Conservation (phyloP, 257 asterid species). For the Mitragyna speciosa region DNA sequence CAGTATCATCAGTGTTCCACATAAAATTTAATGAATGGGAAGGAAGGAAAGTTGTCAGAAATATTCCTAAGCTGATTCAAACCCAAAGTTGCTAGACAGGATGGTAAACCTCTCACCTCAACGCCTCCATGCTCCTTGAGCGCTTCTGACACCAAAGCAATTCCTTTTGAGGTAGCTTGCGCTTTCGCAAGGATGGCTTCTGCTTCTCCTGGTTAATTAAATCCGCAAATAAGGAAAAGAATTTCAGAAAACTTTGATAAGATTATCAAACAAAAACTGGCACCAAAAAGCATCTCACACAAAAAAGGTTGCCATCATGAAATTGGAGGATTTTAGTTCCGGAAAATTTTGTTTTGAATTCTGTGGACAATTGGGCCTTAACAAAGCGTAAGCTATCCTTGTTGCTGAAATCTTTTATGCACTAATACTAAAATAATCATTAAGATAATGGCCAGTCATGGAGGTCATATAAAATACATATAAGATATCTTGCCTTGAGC, state of each 20-base stretch:
- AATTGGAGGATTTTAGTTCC: not conserved
- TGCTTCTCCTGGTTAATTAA: slow-evolving; percentile 71
- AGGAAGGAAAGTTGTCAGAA: not conserved
- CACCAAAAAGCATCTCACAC: not conserved
- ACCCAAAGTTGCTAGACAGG: not conserved
- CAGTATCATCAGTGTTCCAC: not conserved
- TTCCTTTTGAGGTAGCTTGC: slow-evolving; percentile 81
- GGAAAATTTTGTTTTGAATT: not conserved
- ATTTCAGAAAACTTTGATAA: not conserved
- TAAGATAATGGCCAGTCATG: not conserved
- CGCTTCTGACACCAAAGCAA: slow-evolving; percentile 61
- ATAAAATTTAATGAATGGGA: not conserved
- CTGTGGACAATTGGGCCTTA: not conserved
- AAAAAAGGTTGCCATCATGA: not conserved
- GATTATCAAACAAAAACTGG: not conserved
- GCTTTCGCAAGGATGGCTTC: slow-evolving; percentile 86
- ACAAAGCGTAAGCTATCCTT: not conserved
- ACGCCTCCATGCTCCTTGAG: slow-evolving; percentile 65
- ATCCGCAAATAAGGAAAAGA: not conserved
- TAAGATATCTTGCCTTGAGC: slow-evolving; percentile 60
- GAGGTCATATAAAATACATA: not conserved
- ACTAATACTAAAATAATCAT: not conserved
- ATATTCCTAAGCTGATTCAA: not conserved
- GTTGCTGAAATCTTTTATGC: too few relatives aligned
- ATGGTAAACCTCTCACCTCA: slow-evolving; percentile 57